Evolutionary conservation across 2,329 filamentous ascomycete species (phyloP), one percentile per base, ranked within the genome.

Genomic region (Ophiocordyceps robertsii): DNA sequence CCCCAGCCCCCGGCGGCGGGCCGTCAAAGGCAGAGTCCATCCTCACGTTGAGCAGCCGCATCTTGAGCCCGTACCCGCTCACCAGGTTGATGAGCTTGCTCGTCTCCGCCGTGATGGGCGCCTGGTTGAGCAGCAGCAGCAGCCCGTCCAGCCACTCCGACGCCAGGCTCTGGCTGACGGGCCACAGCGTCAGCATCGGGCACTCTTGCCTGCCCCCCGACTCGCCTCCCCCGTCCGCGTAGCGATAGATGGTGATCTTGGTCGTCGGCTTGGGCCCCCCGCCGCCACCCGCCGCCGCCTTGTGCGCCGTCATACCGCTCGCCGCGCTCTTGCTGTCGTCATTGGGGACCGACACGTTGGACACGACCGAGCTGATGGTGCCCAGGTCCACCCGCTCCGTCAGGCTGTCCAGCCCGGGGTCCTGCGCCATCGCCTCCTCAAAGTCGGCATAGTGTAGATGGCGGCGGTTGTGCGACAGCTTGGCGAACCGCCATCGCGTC

Each of bases 61-160:
- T 93, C 68, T 94, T 94, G 48, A 96, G 67, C 5, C 92, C 89
- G 58, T 95, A 96, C 51, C 93, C 84, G 55, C 80, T 80, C 46
- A 96, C 84, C 53, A 95, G 67, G 43, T 81, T 79, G 42, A 95
- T 82, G 47, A 96, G 67, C 61, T 92, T 93, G 58, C 83, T 90
- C 31, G 92, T 96, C 64, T 96, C 90, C 3, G 88, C 78, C n/a
- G 92, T 98, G 57, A 98, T 95, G 17, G 92, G 92, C 45, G 89
- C 79, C 62, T 98, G 92, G 56, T 93, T 88, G 21, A 98, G 72
- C 43, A 98, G 70, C 88, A 98, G 94, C 44, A 96, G 72, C 49
- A 98, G 66, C 1, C 92, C 92, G 59, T 98, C 92, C 6, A 98
- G 72, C 92, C 92, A 98, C 63, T 98, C 92, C 1, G 88, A 93